Conservation (phyloP, 2,329 filamentous ascomycete genomes). For the Torrubiellomyces zombiae region DNA sequence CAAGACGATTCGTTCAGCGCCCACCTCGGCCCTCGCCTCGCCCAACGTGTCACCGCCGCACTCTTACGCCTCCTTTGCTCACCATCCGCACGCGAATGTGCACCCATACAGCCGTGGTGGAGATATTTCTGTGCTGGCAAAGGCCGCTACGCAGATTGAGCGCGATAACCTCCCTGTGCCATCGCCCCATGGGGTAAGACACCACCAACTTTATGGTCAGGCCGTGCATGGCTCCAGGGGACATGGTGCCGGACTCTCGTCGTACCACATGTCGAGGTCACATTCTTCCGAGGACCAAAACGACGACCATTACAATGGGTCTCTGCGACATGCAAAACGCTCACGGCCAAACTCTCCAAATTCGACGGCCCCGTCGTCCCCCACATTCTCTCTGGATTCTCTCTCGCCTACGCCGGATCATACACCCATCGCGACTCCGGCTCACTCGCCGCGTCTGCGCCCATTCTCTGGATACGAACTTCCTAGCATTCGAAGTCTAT, state of each 20-base stretch:
- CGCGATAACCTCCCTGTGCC: constrained; percentile 32
- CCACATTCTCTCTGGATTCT: constrained; percentile 91
- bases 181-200: constrained; percentile 26
- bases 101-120: constrained; percentile 32
- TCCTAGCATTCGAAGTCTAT: constrained; percentile 60
- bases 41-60: constrained; percentile 93
- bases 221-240: constrained; percentile 32
- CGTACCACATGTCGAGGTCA: constrained; percentile 88
- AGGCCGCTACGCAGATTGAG: constrained; percentile 44
- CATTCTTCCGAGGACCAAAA: constrained; percentile 65
- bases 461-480: constrained; percentile 66
- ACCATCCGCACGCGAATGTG: constrained; percentile 27
- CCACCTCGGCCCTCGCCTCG: constrained; percentile 72
- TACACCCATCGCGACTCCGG: constrained; percentile 93
- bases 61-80: constrained; percentile 59
- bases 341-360: constrained; percentile 88
- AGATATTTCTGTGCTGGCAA: constrained; percentile 44
- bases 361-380: constrained; percentile 88
- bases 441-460: constrained; percentile 80
- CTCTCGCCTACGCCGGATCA: constrained; percentile 91
- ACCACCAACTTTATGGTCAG: constrained; percentile 37
- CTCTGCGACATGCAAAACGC: constrained; percentile 61
- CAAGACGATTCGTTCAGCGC: constrained; percentile 74
- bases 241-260: constrained; percentile 59
- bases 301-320: constrained; percentile 59